A percentile compares a stretch with the other conserved stretches of the same genome.
These are phyloP conservation scores for Paramecium bursaria DNA, from an alignment of 73 alveolate genomes.

Conservation along the genomic window DNA sequence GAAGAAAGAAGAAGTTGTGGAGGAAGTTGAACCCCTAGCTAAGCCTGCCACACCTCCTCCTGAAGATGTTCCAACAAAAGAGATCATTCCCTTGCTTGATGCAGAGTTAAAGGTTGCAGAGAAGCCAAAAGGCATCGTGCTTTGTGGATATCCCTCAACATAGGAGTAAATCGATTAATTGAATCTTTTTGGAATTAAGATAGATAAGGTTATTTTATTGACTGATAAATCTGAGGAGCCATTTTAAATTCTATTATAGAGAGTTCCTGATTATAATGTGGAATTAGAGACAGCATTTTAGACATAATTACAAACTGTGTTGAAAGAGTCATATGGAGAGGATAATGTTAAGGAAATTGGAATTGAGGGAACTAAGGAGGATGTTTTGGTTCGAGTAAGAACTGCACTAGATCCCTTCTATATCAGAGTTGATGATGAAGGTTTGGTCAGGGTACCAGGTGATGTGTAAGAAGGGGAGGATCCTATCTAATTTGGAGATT, in stretches of 20 bases:
- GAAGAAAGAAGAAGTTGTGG: conserved; percentile 84
- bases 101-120: conserved; percentile 33
- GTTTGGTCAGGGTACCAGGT: conserved; percentile 84
- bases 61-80: conserved; percentile 71
- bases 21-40: conserved; percentile 74
- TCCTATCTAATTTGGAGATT: conserved; percentile 93
- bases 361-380: conserved; percentile 83
- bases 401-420: conserved; percentile 94
- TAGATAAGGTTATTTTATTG: conserved; percentile 82
- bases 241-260: conserved; percentile 67
- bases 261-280: conserved; percentile 74
- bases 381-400: conserved; percentile 84
- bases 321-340: conserved; percentile 89
- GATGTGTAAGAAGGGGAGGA: conserved; percentile 95
- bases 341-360: conserved; percentile 92
- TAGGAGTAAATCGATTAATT: conserved; percentile 85
- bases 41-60: conserved; percentile 78
- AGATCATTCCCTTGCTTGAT: conserved; percentile 52
- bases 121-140: conserved; percentile 81
- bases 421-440: conserved; percentile 88
- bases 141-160: conserved; percentile 82
- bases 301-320: conserved; percentile 78
- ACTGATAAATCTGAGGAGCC: conserved; percentile 90
- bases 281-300: conserved; percentile 82
- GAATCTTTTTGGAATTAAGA: conserved; percentile 79